A percentile compares a stretch with the other conserved stretches of the same genome.
Evolutionary conservation across 2,329 filamentous ascomycete species (phyloP).

Genomic region (Graphilbum ipis-grandicollis): DNA sequence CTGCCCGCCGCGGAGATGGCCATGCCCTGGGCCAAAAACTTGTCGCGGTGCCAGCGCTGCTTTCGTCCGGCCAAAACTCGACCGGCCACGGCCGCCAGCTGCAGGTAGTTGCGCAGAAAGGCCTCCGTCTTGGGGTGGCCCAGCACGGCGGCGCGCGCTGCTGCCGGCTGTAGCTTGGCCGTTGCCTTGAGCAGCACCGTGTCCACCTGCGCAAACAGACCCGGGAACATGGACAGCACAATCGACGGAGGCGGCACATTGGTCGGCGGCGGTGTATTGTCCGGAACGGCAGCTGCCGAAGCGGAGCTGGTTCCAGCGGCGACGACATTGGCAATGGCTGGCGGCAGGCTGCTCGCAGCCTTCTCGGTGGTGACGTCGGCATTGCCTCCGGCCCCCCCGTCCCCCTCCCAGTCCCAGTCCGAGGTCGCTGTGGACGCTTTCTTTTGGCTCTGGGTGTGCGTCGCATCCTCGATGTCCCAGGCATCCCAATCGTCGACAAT

Average conservation of each 20-base stretch:
- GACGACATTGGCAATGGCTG: conserved; percentile 4
- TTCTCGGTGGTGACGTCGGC: conserved; percentile 1
- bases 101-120: conserved; percentile 49
- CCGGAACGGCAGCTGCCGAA: conserved; percentile 9
- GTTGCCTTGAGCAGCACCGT: conserved; percentile 48
- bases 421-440: conserved; percentile 8
- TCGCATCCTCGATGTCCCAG: conserved; percentile 8
- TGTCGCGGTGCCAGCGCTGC: conserved; percentile 80
- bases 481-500: conserved; percentile 29
- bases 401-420: conserved; percentile 34
- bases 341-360: not conserved
- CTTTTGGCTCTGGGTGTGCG: conserved; percentile 2
- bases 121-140: conserved; percentile 41
- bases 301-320: not conserved
- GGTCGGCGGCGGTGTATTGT: conserved; percentile 44
- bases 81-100: conserved; percentile 50
- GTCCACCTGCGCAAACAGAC: conserved; percentile 49
- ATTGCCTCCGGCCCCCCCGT: conserved; percentile 15
- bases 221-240: conserved; percentile 59
- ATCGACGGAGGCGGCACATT: conserved; percentile 83
- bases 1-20: conserved; percentile 52
- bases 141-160: conserved; percentile 45
- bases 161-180: conserved; percentile 34
- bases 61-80: conserved; percentile 73
- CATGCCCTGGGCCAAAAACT: conserved; percentile 71